phyloP scores from a whole-genome alignment of 1,139 yeast species.

The Magnusiomyces paraingens region DNA sequence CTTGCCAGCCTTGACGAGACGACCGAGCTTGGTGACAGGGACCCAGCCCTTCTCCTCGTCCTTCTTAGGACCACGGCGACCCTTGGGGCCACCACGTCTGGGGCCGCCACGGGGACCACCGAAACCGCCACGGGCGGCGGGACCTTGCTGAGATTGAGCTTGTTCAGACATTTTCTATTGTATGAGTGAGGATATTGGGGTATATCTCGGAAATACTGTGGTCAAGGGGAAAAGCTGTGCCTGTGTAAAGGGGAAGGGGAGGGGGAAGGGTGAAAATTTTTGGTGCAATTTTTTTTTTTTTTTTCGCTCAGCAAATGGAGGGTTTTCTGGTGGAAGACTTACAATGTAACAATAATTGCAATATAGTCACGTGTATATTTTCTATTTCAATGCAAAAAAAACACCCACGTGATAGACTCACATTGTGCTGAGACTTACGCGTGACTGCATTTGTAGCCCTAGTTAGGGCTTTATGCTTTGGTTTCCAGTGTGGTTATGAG shows the following conservation, averaged over 20 bases:
- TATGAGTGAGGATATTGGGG: too few relatives aligned
- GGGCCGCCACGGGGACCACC: slow-evolving; percentile 45
- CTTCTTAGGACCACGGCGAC: slow-evolving; percentile 59
- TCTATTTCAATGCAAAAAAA: too few relatives aligned
- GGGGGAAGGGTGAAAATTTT: background rate
- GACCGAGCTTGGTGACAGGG: slow-evolving; percentile 99
- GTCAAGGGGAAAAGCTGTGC: too few relatives aligned
- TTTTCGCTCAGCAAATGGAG: background rate
- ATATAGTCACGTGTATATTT: background rate
- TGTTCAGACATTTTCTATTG: slow-evolving; percentile 3
- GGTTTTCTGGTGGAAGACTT: too few relatives aligned
- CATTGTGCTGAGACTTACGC: background rate
- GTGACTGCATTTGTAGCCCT: background rate
- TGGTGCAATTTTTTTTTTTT: background rate
- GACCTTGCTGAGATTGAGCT: background rate
- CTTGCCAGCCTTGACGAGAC: slow-evolving; percentile 99
- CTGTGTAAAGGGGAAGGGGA: background rate
- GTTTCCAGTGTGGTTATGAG: slow-evolving; percentile 7
- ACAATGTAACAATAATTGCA: background rate
- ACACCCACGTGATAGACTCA: too few relatives aligned
- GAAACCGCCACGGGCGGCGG: slow-evolving; percentile 24
- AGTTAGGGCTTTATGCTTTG: background rate
- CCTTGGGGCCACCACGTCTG: slow-evolving; percentile 55
- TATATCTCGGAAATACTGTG: too few relatives aligned
- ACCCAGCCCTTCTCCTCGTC: slow-evolving; percentile 98